These are phyloP conservation scores for Alopecurus myosuroides DNA, from an alignment of 176 grass and related monocot species.

Conservation along the genomic window DNA sequence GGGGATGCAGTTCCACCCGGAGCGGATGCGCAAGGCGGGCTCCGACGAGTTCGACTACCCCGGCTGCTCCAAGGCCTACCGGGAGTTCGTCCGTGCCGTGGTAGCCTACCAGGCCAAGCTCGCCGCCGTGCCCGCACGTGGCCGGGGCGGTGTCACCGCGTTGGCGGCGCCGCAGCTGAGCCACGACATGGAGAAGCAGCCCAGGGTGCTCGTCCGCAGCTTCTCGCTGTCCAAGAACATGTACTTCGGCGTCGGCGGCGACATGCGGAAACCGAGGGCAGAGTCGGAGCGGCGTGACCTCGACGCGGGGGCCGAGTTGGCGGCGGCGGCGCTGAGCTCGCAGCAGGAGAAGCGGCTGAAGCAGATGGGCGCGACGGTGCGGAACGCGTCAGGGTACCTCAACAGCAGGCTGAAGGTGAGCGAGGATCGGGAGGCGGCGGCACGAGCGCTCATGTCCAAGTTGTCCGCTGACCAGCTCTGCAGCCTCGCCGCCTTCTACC, in stretches of 20 bases:
- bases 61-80: conserved; percentile 65
- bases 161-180: conserved; percentile 11
- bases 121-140: not conserved
- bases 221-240: conserved; percentile 82
- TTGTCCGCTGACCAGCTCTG: conserved; percentile 63
- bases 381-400: conserved; percentile 77
- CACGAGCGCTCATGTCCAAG: conserved; percentile 67
- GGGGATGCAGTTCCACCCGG: too few species aligned
- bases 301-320: conserved; percentile 57
- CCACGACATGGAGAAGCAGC: conserved; percentile 55
- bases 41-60: too few species aligned
- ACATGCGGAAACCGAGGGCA: not conserved
- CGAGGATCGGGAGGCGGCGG: conserved; percentile 46
- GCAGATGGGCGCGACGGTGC: conserved; percentile 95
- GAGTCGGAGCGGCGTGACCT: conserved; percentile 36
- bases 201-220: conserved; percentile 56
- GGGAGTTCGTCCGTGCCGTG: conserved; percentile 82
- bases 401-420: conserved; percentile 48
- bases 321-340: conserved; percentile 51
- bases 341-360: conserved; percentile 93
- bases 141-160: not conserved
- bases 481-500: conserved; percentile 71
- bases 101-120: conserved; percentile 64
- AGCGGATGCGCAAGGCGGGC: too few species aligned
- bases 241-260: conserved; percentile 14